Evolutionary conservation across 441 rosid species (phyloP), one percentile per base, ranked within the genome.

Genomic region (Adansonia grandidieri): DNA sequence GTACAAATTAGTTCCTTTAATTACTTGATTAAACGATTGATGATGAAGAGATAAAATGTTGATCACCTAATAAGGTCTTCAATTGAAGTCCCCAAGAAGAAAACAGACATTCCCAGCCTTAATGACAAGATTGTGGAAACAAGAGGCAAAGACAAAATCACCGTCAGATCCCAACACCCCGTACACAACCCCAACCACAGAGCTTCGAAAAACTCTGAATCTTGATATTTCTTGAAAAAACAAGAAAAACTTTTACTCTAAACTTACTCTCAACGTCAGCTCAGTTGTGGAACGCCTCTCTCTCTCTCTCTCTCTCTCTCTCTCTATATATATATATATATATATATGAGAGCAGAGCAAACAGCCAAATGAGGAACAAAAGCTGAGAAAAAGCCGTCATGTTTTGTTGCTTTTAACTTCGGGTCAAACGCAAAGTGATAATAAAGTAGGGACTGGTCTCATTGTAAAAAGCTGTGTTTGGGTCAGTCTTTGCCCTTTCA

Each of bases 371-470:
- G 75, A 40, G 78, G 64, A 76, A 84, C 83, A 86, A 83, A 86
- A 85, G 84, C 89, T 86, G 87, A 69, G 80, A 83, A 86, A 37
- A 87, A 80, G 87, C 82, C 83, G 83, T 86, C 85, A 62, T 72
- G 86, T 86, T 77, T 77, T 80, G 22, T 74, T 28, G 68, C 85
- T 45, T 82, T 84, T 76, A 76, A 62, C 81, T 80, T 81, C 84
- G 65, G 44, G 47, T 67, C 76, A 37, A 50, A 13, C 58, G 10
- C 9, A 22, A 42, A 14, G 11, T 14, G 9, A 24, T 42, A 20
- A n/a, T 37, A 78, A 56, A 67, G 80, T 22, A 54, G 37, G 37
- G 65, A 63, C 65, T 79, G 65, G 56, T 74, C 75, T 66, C 32
- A 50, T 15, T 60, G 70, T 64, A 1, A 79, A 78, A 77, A 82